These are phyloP conservation scores for Calvatia gigantea DNA, from an alignment of 768 basidiomycete genomes.

Conservation along the genomic window DNA sequence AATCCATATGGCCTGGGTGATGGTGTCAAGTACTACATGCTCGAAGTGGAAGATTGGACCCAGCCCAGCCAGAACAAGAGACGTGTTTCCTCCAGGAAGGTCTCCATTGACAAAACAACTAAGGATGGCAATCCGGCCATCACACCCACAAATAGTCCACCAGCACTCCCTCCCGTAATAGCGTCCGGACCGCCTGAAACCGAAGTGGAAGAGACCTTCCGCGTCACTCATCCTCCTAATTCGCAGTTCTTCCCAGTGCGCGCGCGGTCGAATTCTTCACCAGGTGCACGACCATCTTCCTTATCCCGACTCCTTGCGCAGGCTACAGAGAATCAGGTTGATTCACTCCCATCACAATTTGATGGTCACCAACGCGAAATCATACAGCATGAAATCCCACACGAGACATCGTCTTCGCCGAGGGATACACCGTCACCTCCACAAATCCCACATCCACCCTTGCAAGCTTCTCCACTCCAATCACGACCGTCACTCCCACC, in stretches of 20 bases:
- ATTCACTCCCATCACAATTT: not conserved
- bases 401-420: constrained; percentile 13
- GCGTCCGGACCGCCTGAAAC: constrained; percentile 58
- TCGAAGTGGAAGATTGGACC: constrained; percentile 93
- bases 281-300: constrained; percentile 71
- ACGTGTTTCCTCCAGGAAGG: constrained; percentile 49
- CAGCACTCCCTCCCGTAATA: constrained; percentile 44
- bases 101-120: constrained; percentile 36
- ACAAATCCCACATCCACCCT: constrained; percentile 14
- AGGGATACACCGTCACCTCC: constrained; percentile 19
- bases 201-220: constrained; percentile 73
- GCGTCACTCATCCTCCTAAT: constrained; percentile 59
- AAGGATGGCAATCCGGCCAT: constrained; percentile 29
- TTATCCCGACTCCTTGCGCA: constrained; percentile 78
- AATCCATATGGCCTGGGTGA: constrained; percentile 90
- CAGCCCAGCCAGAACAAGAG: constrained; percentile 68
- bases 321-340: constrained; percentile 45
- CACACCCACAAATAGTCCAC: constrained; percentile 21
- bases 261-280: constrained; percentile 62
- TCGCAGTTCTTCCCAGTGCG: constrained; percentile 66
- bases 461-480: constrained; percentile 28
- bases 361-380: constrained; percentile 19
- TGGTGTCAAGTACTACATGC: constrained; percentile 90
- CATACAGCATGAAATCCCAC: constrained; percentile 14
- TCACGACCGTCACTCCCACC: constrained; percentile 34